Conservation (phyloP, 2,329 filamentous ascomycete genomes). For the Trichophyton mentagrophytes region DNA sequence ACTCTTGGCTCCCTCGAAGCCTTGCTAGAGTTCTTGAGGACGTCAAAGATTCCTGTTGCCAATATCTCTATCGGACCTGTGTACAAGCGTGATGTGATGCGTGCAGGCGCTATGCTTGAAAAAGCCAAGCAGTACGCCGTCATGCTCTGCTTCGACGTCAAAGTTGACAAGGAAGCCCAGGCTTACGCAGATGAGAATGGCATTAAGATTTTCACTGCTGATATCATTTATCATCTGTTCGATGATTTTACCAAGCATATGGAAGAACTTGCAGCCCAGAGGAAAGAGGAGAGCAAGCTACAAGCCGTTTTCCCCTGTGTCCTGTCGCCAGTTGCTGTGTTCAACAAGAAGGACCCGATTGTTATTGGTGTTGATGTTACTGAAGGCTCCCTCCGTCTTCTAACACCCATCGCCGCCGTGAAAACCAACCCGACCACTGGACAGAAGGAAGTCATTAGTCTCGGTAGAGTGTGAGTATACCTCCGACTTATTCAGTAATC, state of each 20-base stretch:
- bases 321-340: slow-evolving; percentile 75
- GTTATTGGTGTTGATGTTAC: slow-evolving; percentile 89
- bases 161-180: slow-evolving; percentile 92
- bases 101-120: slow-evolving; percentile 85
- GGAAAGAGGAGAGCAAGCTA: slow-evolving; percentile 93
- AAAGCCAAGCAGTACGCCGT: slow-evolving; percentile 92
- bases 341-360: slow-evolving; percentile 96
- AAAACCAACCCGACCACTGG: slow-evolving; percentile 68
- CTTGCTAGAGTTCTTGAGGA: slow-evolving; percentile 86
- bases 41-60: slow-evolving; percentile 91
- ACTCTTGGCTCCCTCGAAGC: slow-evolving; percentile 95
- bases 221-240: slow-evolving; percentile 98
- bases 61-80: slow-evolving; percentile 97
- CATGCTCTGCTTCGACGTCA: slow-evolving; percentile 99
- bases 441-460: slow-evolving; percentile 65
- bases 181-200: slow-evolving; percentile 84
- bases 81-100: slow-evolving; percentile 96
- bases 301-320: slow-evolving; percentile 95
- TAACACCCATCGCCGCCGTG: slow-evolving; percentile 80
- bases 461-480: slow-evolving; percentile 80
- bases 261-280: slow-evolving; percentile 70
- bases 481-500: background rate
- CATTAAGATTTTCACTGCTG: slow-evolving; percentile 95
- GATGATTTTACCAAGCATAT: slow-evolving; percentile 95
- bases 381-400: slow-evolving; percentile 75